Evolutionary conservation across 495 filamentous ascomycete genomes (phyloP).

Genomic region (Hypomontagnella submonticulosa): DNA sequence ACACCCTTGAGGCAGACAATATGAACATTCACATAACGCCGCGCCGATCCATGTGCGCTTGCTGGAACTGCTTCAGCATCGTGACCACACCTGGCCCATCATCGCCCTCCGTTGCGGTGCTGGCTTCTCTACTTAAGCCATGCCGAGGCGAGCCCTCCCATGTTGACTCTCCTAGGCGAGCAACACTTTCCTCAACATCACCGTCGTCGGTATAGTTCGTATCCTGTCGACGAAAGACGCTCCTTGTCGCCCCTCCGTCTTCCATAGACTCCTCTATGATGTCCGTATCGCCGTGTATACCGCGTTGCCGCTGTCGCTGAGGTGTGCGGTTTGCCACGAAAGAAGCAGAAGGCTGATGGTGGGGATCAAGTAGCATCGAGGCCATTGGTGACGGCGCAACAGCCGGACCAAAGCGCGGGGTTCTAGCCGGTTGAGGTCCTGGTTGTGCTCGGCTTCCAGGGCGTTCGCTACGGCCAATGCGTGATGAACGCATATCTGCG

Average conservation of each 20-base stretch:
- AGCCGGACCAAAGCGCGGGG: constrained; percentile 49
- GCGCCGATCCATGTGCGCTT: constrained; percentile 74
- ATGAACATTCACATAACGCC: constrained; percentile 50
- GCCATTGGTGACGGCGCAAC: constrained; percentile 67
- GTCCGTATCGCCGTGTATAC: constrained; percentile 53
- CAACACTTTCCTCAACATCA: constrained; percentile 61
- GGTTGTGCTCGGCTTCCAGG: constrained; percentile 44
- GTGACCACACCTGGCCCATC: constrained; percentile 78
- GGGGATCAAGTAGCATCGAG: constrained; percentile 84
- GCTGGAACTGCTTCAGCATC: constrained; percentile 90
- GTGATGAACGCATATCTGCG: constrained; percentile 65
- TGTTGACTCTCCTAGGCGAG: constrained; percentile 61
- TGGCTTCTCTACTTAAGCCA: constrained; percentile 56
- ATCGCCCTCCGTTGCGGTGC: constrained; percentile 49
- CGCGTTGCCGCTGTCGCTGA: constrained; percentile 54
- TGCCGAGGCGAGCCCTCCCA: constrained; percentile 61
- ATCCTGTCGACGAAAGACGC: constrained; percentile 76
- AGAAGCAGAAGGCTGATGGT: constrained; percentile 79
- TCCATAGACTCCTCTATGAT: constrained; percentile 63
- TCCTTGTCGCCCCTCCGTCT: constrained; percentile 67
- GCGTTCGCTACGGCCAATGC: constrained; percentile 58
- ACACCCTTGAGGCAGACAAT: not conserved
- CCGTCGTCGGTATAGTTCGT: constrained; percentile 64
- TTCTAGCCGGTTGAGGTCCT: constrained; percentile 30
- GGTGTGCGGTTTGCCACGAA: constrained; percentile 56